A percentile compares a stretch with the other conserved stretches of the same genome.
Conservation (phyloP, 768 basidiomycete genomes). For the Rhodotorula babjevae region DNA sequence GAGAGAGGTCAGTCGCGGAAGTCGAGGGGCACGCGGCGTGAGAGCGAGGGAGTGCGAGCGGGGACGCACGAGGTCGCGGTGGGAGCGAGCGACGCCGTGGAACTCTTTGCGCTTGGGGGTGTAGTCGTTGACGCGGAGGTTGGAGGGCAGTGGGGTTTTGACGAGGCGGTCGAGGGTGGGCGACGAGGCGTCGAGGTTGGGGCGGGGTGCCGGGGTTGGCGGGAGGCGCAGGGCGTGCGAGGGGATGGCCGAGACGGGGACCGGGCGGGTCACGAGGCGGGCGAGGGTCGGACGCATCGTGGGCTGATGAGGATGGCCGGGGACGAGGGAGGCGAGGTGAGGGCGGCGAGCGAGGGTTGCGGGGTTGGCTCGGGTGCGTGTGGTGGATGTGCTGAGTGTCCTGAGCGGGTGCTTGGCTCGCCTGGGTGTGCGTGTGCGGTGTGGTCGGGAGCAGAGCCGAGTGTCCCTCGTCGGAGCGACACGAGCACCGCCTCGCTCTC, state of each 20-base stretch:
- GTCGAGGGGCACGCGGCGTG: background rate
- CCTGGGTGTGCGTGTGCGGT: too few species aligned
- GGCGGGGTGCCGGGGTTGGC: background rate
- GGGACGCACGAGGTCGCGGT: constrained; percentile 22
- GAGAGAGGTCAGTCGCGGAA: background rate
- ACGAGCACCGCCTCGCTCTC: background rate
- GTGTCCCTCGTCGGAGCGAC: too few species aligned
- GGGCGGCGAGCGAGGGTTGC: too few species aligned
- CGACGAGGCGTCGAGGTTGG: background rate
- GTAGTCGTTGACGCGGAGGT: constrained; percentile 23
- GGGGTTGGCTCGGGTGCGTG: background rate
- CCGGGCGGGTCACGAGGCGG: constrained; percentile 1
- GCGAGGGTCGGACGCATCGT: constrained; percentile 8
- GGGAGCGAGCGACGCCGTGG: constrained; percentile 9
- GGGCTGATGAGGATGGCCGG: background rate
- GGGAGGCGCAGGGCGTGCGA: constrained; percentile 13
- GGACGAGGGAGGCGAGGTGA: background rate
- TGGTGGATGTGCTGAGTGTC: background rate
- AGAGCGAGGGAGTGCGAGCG: background rate
- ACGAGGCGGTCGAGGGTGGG: constrained; percentile 28
- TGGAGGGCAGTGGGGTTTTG: constrained; percentile 4
- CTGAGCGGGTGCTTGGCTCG: too few species aligned
- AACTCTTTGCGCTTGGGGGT: constrained; percentile 12
- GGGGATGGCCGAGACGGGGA: constrained; percentile 21
- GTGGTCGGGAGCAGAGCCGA: too few species aligned